These are phyloP conservation scores for Calophaca sinica DNA, from an alignment of 306 rosid genomes.

Conservation along the genomic window DNA sequence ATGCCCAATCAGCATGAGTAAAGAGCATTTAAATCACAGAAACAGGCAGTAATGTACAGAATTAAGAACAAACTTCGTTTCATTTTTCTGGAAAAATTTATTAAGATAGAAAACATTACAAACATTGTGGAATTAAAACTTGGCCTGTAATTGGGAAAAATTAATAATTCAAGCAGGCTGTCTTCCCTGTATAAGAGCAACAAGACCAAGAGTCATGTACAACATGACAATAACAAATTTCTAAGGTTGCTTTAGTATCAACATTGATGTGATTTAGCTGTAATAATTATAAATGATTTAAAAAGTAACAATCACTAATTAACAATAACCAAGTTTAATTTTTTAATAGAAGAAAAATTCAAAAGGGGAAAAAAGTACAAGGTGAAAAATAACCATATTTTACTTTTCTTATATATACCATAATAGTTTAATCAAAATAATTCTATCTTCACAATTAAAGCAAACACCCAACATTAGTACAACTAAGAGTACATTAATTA, in stretches of 20 bases:
- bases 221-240: conserved; percentile 32
- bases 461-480: conserved; percentile 9
- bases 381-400: not conserved
- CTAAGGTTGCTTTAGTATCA: conserved; percentile 20
- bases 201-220: conserved; percentile 5
- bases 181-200: conserved; percentile 9
- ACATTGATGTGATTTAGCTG: conserved; percentile 2
- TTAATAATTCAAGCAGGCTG: conserved; percentile 1
- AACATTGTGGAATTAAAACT: conserved; percentile 13
- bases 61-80: conserved; percentile 11
- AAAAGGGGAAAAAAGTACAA: not conserved
- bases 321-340: not conserved
- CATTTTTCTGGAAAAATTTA: conserved; percentile 22
- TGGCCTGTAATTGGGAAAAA: conserved; percentile 10
- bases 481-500: not conserved
- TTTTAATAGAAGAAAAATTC: conserved; percentile 2
- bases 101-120: conserved; percentile 17
- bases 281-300: conserved; percentile 26
- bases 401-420: not conserved
- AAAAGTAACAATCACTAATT: conserved; percentile 3
- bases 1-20: conserved; percentile 23
- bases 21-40: conserved; percentile 18
- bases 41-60: conserved; percentile 19
- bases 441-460: conserved; percentile 20
- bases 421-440: conserved; percentile 2